These are phyloP conservation scores for Dendrobium catenatum DNA, from an alignment of 106 monocot species.

Conservation along the genomic window DNA sequence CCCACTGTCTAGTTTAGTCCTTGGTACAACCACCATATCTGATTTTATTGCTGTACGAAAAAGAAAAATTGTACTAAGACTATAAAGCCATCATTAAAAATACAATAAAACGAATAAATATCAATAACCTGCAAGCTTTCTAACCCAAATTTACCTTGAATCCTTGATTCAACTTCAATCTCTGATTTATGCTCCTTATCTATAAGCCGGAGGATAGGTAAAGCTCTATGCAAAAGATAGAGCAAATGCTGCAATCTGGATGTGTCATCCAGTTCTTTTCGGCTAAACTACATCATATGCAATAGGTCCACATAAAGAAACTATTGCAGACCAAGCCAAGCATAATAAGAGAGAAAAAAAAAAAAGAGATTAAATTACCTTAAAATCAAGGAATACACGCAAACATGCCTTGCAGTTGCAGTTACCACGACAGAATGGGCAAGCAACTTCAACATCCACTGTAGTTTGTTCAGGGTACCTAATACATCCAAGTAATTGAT, in stretches of 20 bases:
- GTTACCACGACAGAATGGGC: conserved; percentile 8
- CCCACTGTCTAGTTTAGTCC: background rate
- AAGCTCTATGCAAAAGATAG: conserved; percentile 1
- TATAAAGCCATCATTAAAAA: background rate
- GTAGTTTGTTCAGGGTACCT: conserved; percentile 1
- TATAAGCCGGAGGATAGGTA: background rate
- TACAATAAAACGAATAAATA: background rate
- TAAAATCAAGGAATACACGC: background rate
- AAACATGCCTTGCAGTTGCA: conserved; percentile 8
- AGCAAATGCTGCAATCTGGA: conserved; percentile 2
- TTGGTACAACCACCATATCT: background rate
- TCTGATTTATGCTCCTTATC: background rate
- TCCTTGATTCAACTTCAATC: conserved; percentile 7
- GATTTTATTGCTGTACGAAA: conserved; percentile 7
- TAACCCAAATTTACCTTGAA: background rate
- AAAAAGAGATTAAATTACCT: conserved; percentile 6
- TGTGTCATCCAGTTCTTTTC: background rate
- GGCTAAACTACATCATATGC: background rate
- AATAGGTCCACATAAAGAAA: background rate
- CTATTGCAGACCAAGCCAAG: background rate
- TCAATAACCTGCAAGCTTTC: background rate
- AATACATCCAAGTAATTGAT: background rate
- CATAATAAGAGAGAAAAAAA: background rate
- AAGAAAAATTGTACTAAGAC: background rate
- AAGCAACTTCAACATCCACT: conserved; percentile 1